Percentiles rank a stretch among this genome's conserved stretches.
These are phyloP conservation scores for Colletotrichum chlorophyti DNA, from an alignment of 2,329 filamentous ascomycete species.

Conservation along the genomic window DNA sequence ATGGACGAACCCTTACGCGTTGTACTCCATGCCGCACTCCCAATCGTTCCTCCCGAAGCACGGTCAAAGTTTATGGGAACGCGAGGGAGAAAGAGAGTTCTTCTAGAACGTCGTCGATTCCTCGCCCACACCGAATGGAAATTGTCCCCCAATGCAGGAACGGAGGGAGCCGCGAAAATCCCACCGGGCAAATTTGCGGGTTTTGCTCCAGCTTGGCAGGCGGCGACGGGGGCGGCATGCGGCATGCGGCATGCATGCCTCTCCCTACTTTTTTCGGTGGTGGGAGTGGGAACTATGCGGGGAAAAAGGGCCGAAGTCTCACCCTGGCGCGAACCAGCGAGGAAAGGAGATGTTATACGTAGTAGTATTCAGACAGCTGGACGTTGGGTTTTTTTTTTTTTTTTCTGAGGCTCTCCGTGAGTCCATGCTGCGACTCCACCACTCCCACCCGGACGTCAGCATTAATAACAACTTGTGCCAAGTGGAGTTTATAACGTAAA, in stretches of 20 bases:
- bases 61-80: too few relatives aligned
- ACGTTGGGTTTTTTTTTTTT: too few relatives aligned
- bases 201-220: neutral
- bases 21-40: too few relatives aligned
- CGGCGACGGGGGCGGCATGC: neutral
- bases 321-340: too few relatives aligned
- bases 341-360: too few relatives aligned
- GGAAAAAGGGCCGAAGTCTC: conserved; percentile 22
- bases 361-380: too few relatives aligned
- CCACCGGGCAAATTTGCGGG: neutral
- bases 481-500: conserved; percentile 26
- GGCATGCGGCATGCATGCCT: neutral
- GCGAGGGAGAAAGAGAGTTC: too few relatives aligned
- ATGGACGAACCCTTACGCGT: too few relatives aligned
- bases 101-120: neutral
- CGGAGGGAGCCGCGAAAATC: neutral
- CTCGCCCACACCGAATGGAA: too few relatives aligned
- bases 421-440: neutral
- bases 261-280: conserved; percentile 3
- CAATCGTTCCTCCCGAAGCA: too few relatives aligned
- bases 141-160: too few relatives aligned
- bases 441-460: conserved; percentile 14
- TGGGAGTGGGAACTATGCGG: conserved; percentile 18
- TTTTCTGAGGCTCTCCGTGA: too few relatives aligned
- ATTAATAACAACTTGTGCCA: conserved; percentile 9